These are phyloP conservation scores for Stramenopiles sp. DNA, from an alignment of 352 stramenopile species.

Conservation along the genomic window DNA sequence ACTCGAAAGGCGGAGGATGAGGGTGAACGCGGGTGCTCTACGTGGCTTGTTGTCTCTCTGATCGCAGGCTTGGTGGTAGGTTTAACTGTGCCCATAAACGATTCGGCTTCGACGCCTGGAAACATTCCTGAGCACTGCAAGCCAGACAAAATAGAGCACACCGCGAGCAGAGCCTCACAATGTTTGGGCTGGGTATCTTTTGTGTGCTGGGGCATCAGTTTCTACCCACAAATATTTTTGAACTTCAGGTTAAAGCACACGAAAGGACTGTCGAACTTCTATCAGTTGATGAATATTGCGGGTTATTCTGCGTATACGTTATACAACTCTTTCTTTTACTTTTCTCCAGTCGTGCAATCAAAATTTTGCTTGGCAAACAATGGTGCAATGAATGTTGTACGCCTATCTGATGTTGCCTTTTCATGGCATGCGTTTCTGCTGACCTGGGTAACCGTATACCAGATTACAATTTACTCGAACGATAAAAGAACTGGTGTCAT, in stretches of 20 bases:
- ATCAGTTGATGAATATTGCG: constrained; percentile 74
- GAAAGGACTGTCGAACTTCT: constrained; percentile 70
- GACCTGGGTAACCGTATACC: constrained; percentile 57
- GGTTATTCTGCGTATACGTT: constrained; percentile 78
- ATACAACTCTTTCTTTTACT: constrained; percentile 80
- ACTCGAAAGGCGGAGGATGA: no score
- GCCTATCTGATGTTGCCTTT: constrained; percentile 79
- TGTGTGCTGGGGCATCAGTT: constrained; percentile 61
- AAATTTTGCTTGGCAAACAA: constrained; percentile 56
- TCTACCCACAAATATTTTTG: constrained; percentile 60
- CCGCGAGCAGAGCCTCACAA: background rate
- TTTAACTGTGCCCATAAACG: no score
- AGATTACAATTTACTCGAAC: constrained; percentile 67
- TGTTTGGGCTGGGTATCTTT: constrained; percentile 67
- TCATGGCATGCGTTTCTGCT: constrained; percentile 69
- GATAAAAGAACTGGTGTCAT: constrained; percentile 37
- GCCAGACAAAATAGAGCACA: no score
- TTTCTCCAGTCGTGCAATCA: constrained; percentile 50
- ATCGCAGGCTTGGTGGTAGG: no score
- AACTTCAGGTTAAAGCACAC: constrained; percentile 67
- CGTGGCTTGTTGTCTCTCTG: no score
- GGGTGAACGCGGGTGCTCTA: no score
- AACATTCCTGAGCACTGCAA: no score
- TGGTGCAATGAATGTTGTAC: constrained; percentile 53
- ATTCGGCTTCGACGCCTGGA: no score